Evolutionary conservation across 2,329 filamentous ascomycete species (phyloP), one percentile per base, ranked within the genome.

Genomic region (Aspergillus sp.): DNA sequence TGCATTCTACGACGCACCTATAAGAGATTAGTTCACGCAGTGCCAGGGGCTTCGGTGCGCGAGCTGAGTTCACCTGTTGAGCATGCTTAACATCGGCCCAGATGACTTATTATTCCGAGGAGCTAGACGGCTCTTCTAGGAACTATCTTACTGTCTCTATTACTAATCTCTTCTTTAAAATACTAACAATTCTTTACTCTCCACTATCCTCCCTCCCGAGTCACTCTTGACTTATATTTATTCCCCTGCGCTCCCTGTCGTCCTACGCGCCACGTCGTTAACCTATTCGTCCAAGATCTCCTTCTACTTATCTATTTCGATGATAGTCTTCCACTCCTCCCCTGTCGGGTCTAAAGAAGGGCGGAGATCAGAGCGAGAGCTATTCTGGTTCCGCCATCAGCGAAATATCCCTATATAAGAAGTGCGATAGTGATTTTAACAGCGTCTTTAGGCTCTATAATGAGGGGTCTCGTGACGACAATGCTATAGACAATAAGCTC

Each of bases 311-410:
- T 23, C 45, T 48, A 32, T 29, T n/a, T 44, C 41, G 16, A 42
- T 36, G 6, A 54, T 54, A 19, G 23, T 23, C 13, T 42, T 41
- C 50, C 47, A n/a, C 43, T 43, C 32, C 47, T 11, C 32, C 46
- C 36, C 47, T 7, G 41, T 38, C 6, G 36, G 47, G 41, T 14
- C 47, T 54, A n/a, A 41, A 50, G 16, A n/a, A 54, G 11, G 46
- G 42, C 14, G 38, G 50, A 42, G 45, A 47, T 51, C 29, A 54
- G 47, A 56, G 25, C 38, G 32, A 61, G 36, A 59, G 50, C 29
- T 44, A 62, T 58, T 44, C 50, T 40, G 53, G 58, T 36, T 59
- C 54, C 34, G 34, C 45, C 31, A 19, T 56, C 10, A 52, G 43
- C 16, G 49, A 46, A 23, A 56, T 58, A 43, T 56, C 55, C 47